Evolutionary conservation across 306 rosid genomes (phyloP), one percentile per base, ranked within the genome.

Genomic region (Vicia villosa): DNA sequence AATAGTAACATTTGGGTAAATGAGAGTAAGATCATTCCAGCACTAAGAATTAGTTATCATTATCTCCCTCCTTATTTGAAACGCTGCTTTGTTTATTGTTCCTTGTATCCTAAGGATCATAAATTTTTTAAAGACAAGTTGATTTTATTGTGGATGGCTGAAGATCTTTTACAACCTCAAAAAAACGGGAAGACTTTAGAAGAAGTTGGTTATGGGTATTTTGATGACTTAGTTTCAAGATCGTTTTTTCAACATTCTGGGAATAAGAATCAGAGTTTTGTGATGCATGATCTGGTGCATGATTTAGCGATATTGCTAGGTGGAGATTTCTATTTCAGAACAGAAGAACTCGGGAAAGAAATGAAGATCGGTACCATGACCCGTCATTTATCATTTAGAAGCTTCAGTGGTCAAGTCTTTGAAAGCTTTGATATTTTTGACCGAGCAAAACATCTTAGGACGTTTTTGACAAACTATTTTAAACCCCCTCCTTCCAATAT

Each of bases 1-100:
- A 32, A 49, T 67, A 67, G 34, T 14, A 67, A 47, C 13, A 30
- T 67, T 67, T 67, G 60, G 61, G 20, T 32, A 6, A 34, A 10
- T 3, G 24, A 38, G 26, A 45, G 58, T 49, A 66, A 66, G 16
- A 15, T 66, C 40, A 66, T 66, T 46, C 70, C 70, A 1, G 70
- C 70, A 28, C n/a, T 43, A 0, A 14, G 41, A 43, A 64, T 64
- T 8, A 64, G 70, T 45, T 64, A 64, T 64, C 56, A 64, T 14
- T 24, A 64, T 43, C 56, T 64, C 8, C 70, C 70, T 42, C 41
- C 56, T 0, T 8, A 43, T 24, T 64, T 64, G 15, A 64, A 64
- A 43, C 70, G 56, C 4, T 64, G 70, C 10, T 64, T 49, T 17
- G 55, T 49, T 3, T 49, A 49, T 15, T 49, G 24, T 17, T 49